A percentile compares a stretch with the other conserved stretches of the same genome.
These are phyloP conservation scores for Torulaspora gathmanii DNA, from an alignment of 805 yeast species.

Conservation along the genomic window DNA sequence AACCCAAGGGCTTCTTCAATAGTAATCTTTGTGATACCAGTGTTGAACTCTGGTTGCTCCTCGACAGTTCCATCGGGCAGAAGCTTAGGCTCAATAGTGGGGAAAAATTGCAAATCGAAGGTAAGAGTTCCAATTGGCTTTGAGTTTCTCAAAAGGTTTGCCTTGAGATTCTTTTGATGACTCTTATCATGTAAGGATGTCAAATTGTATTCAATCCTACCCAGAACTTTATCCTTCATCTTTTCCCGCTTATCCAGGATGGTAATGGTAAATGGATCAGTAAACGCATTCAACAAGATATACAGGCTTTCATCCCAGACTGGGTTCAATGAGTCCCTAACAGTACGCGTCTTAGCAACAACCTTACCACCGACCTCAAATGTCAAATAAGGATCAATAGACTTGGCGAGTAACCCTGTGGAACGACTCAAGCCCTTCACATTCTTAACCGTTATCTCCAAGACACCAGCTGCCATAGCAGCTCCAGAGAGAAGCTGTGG, in stretches of 20 bases:
- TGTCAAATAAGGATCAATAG: slow-evolving; percentile 85
- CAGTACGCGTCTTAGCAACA: slow-evolving; percentile 65
- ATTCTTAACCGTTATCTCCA: slow-evolving; percentile 60
- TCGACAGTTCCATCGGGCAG: slow-evolving; percentile 74
- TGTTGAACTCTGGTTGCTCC: slow-evolving; percentile 87
- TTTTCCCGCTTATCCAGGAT: slow-evolving; percentile 72
- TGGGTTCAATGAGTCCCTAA: slow-evolving; percentile 64
- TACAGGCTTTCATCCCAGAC: slow-evolving; percentile 78
- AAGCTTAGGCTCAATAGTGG: slow-evolving; percentile 57
- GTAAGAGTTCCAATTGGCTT: slow-evolving; percentile 72
- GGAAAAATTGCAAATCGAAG: slow-evolving; percentile 70
- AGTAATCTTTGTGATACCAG: slow-evolving; percentile 69
- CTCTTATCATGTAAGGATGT: slow-evolving; percentile 55
- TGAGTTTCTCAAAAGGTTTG: slow-evolving; percentile 71
- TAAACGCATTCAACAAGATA: slow-evolving; percentile 64
- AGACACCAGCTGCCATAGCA: slow-evolving; percentile 80
- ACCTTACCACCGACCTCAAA: slow-evolving; percentile 57
- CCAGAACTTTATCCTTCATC: slow-evolving; percentile 71
- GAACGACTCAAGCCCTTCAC: slow-evolving; percentile 70
- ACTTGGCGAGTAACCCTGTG: slow-evolving; percentile 59
- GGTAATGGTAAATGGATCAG: slow-evolving; percentile 75
- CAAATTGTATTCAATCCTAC: slow-evolving; percentile 68
- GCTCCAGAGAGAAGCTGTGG: slow-evolving; percentile 89
- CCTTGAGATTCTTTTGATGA: slow-evolving; percentile 45
- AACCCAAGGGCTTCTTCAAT: slow-evolving; percentile 43